A percentile compares a stretch with the other conserved stretches of the same genome.
Conservation (phyloP, 768 basidiomycete species). For the Psilocybe subaeruginosa region DNA sequence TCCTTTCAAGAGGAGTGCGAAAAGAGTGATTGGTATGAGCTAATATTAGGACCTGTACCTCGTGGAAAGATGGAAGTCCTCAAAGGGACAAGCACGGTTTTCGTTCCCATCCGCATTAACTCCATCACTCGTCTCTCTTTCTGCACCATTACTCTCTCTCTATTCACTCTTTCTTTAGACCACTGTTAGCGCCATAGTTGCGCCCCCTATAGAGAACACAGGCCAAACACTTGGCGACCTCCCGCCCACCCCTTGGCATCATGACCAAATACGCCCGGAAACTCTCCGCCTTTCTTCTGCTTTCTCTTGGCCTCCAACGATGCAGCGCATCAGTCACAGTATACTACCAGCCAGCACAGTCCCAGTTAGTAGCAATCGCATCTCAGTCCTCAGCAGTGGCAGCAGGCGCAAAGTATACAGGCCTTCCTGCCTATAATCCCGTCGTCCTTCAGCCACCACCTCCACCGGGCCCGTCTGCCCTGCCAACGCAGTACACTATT, state of each 20-base stretch:
- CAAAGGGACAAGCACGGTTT: background rate
- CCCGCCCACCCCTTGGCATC: background rate
- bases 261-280: background rate
- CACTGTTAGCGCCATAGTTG: background rate
- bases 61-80: background rate
- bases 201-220: background rate
- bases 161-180: background rate
- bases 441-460: slow-evolving; percentile 53
- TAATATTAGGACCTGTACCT: background rate
- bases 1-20: too few species aligned
- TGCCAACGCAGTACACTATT: slow-evolving; percentile 47
- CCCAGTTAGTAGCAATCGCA: slow-evolving; percentile 4
- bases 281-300: slow-evolving; percentile 1
- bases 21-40: background rate
- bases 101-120: background rate
- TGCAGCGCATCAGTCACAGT: slow-evolving; percentile 4
- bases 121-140: background rate
- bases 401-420: slow-evolving; percentile 42
- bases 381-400: slow-evolving; percentile 1
- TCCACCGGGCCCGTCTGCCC: slow-evolving; percentile 46
- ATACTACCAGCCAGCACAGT: slow-evolving; percentile 9
- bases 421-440: slow-evolving; percentile 56
- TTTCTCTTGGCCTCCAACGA: slow-evolving; percentile 3
- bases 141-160: background rate
- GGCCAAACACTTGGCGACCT: slow-evolving; percentile 4